phyloP scores from a whole-genome alignment of 2,329 filamentous ascomycete genomes.

The Bipolaris sorokiniana region DNA sequence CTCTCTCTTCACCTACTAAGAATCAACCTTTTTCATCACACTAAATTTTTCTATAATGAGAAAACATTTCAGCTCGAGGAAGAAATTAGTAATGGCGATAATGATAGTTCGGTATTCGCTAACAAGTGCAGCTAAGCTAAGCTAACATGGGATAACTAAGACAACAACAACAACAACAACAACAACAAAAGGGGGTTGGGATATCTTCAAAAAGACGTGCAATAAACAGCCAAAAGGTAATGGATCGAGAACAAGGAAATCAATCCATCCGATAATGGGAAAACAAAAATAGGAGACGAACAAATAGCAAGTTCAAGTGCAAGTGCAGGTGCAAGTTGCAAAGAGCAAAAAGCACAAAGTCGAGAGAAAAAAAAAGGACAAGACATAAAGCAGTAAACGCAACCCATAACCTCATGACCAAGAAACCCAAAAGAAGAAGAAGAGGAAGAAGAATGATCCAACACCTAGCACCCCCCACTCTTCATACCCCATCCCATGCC shows the following conservation, averaged over 20 bases:
- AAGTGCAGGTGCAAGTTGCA: not conserved
- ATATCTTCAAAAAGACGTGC: slow-evolving; percentile 19
- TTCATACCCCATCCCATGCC: too few relatives aligned
- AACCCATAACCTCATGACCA: slow-evolving; percentile 9
- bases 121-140: slow-evolving; percentile 13
- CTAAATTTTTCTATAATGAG: not conserved
- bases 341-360: not conserved
- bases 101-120: not conserved
- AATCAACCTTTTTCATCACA: not conserved
- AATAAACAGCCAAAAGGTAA: not conserved
- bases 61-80: too few relatives aligned
- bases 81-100: not conserved
- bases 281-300: not conserved
- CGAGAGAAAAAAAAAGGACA: not conserved
- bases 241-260: not conserved
- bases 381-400: not conserved
- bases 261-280: not conserved
- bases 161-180: not conserved
- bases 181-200: not conserved
- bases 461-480: too few relatives aligned
- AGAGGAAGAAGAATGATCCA: not conserved
- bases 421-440: not conserved
- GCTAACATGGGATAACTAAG: slow-evolving; percentile 2
- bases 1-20: not conserved
- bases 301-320: not conserved